Base-by-base conservation (phyloP, 2,329 filamentous ascomycete genomes). In the Monosporascus ibericus region DNA sequence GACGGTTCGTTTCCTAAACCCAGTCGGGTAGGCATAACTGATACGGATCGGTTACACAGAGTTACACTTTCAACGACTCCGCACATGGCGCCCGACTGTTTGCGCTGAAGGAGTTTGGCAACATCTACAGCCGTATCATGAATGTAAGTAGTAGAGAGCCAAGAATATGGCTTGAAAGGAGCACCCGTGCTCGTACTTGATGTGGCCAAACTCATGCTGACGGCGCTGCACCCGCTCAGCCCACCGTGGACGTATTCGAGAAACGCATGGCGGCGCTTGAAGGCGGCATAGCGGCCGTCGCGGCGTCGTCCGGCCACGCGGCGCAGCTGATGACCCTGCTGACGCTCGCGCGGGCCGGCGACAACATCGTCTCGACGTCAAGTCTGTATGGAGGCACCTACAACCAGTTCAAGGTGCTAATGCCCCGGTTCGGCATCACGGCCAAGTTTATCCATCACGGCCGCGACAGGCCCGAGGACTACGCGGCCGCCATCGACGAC, bases 241-340 rank as follows among this genome's bases (percentile, higher is more conserved):
- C 69, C 38, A 71, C 69, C 6, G 68, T 66, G 44, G 63, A 63
- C 3, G 69, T 72, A 38, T 72, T 72, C 52, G 70, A 72, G 50
- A 69, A 57, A 48, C 60, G 64, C 38, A 67, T 72, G 67, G 60
- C 69, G 14, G 69, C 70, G 63, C 56, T 72, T 2, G 69, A 72
- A 56, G 67, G 68, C 6, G 70, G 70, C 20, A 64, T 66, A 25
- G 68, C 67, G 15, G 69, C 69, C 6, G 65, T 71, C 18, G 68
- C 68, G 5, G 68, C 68, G n/a, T 66, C 68, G 2, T 69, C 68
- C 9, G 68, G 68, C 17, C 67, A 70, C 48, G 58, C 68, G 22
- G 69, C 69, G 17, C 64, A 67, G 56, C 59, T 62, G 54, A 52
- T 24, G 24, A 24, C 24, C 3, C 24, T 24, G 24, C 24, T 24